Conservation (phyloP, 495 filamentous ascomycete species). For the Lasiosphaeria miniovina region DNA sequence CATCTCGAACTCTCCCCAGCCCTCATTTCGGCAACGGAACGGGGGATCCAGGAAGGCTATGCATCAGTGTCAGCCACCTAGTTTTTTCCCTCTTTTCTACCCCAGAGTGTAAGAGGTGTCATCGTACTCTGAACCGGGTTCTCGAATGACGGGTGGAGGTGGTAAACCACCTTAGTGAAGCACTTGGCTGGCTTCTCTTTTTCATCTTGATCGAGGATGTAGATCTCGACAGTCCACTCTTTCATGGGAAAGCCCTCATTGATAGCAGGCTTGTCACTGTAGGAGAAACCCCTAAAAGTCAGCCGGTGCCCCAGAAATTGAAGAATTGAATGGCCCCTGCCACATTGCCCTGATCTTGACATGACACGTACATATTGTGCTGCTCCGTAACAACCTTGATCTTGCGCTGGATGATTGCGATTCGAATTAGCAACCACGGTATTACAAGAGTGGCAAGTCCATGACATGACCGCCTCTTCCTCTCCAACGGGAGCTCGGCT, state of each 20-base stretch:
- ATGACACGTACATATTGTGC: slow-evolving; percentile 70
- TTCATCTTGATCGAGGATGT: slow-evolving; percentile 58
- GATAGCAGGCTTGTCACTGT: slow-evolving; percentile 64
- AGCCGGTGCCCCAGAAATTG: too few species aligned
- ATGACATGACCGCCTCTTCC: neutral
- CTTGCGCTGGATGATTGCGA: slow-evolving; percentile 53
- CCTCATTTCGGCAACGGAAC: slow-evolving; percentile 86
- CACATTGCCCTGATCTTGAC: too few species aligned
- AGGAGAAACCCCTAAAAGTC: neutral
- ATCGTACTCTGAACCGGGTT: slow-evolving; percentile 75
- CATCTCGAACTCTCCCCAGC: slow-evolving; percentile 99
- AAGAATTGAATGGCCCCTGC: too few species aligned
- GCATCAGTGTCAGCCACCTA: neutral
- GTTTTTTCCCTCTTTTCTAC: neutral
- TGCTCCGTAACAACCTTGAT: slow-evolving; percentile 93
- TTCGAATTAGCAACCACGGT: slow-evolving; percentile 8
- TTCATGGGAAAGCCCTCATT: slow-evolving; percentile 91
- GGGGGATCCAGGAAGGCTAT: slow-evolving; percentile 77
- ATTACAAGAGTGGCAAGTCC: neutral
- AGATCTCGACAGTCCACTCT: slow-evolving; percentile 63
- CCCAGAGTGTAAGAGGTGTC: neutral
- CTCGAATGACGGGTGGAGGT: slow-evolving; percentile 89
- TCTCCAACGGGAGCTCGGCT: neutral
- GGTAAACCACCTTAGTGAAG: slow-evolving; percentile 90
- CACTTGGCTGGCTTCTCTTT: slow-evolving; percentile 71